phyloP scores from a whole-genome alignment of 768 basidiomycete genomes.

The Lentinula detonsa region DNA sequence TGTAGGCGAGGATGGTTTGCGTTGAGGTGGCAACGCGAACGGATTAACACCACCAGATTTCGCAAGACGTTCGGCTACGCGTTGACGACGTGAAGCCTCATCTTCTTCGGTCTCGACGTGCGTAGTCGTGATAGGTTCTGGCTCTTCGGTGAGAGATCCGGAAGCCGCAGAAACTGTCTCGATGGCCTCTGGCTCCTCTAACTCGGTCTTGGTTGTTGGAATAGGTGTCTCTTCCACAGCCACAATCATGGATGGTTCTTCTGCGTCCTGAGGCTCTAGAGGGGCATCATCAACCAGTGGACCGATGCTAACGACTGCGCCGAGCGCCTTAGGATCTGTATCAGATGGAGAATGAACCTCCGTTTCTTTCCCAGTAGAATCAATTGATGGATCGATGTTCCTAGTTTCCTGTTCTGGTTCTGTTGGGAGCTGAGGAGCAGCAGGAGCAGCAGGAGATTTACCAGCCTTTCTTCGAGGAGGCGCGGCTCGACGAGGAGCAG shows the following conservation, averaged over 20 bases:
- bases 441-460: constrained; percentile 43
- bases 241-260: not conserved
- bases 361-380: not conserved
- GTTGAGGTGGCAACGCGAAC: constrained; percentile 31
- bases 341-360: not conserved
- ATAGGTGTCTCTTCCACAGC: not conserved
- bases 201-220: not conserved
- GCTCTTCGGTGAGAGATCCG: not conserved
- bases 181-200: not conserved
- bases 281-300: not conserved
- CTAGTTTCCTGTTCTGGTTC: not conserved
- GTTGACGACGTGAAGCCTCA: constrained; percentile 47
- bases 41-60: constrained; percentile 62
- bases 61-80: constrained; percentile 53
- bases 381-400: not conserved
- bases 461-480: constrained; percentile 64
- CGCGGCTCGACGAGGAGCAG: constrained; percentile 65
- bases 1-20: not conserved
- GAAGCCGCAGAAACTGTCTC: not conserved
- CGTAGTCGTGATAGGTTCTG: not conserved
- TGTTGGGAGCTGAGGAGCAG: constrained; percentile 23
- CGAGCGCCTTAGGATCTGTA: not conserved
- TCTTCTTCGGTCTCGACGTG: constrained; percentile 28
- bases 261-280: not conserved
- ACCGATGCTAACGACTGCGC: not conserved